phyloP scores from a whole-genome alignment of 1,284 basidiomycete genomes.

The Ganoderma sinense region DNA sequence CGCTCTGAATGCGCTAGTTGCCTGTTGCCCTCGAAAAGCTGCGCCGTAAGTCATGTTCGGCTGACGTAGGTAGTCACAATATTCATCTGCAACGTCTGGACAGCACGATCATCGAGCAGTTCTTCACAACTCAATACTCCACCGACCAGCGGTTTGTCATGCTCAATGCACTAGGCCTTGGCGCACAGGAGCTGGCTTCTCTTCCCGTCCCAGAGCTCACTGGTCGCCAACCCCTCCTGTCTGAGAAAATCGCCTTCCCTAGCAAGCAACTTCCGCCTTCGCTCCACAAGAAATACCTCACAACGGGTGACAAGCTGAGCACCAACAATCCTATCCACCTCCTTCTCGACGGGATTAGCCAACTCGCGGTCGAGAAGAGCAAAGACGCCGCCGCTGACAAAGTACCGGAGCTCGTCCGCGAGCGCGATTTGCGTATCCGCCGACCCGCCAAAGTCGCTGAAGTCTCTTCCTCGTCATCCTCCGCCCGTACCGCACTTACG shows the following conservation, averaged over 20 bases:
- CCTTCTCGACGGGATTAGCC: slow-evolving; percentile 67
- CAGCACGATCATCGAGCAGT: slow-evolving; percentile 89
- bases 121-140: slow-evolving; percentile 93
- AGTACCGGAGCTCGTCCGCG: slow-evolving; percentile 69
- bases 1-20: slow-evolving; percentile 81
- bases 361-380: slow-evolving; percentile 62
- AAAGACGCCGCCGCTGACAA: slow-evolving; percentile 57
- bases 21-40: slow-evolving; percentile 78
- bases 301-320: slow-evolving; percentile 42
- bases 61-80: background rate
- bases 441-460: slow-evolving; percentile 56
- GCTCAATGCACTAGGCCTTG: slow-evolving; percentile 85
- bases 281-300: slow-evolving; percentile 75
- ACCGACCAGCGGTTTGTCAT: slow-evolving; percentile 85
- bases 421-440: slow-evolving; percentile 78
- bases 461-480: slow-evolving; percentile 34
- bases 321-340: slow-evolving; percentile 51
- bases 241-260: slow-evolving; percentile 66
- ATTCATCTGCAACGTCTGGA: background rate
- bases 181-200: slow-evolving; percentile 85
- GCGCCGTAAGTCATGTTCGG: slow-evolving; percentile 69
- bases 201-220: slow-evolving; percentile 59
- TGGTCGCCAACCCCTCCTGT: slow-evolving; percentile 40
- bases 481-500: slow-evolving; percentile 29
- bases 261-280: slow-evolving; percentile 79